A percentile compares a stretch with the other conserved stretches of the same genome.
Evolutionary conservation across 306 rosid genomes (phyloP).

Genomic region (Geum urbanum): DNA sequence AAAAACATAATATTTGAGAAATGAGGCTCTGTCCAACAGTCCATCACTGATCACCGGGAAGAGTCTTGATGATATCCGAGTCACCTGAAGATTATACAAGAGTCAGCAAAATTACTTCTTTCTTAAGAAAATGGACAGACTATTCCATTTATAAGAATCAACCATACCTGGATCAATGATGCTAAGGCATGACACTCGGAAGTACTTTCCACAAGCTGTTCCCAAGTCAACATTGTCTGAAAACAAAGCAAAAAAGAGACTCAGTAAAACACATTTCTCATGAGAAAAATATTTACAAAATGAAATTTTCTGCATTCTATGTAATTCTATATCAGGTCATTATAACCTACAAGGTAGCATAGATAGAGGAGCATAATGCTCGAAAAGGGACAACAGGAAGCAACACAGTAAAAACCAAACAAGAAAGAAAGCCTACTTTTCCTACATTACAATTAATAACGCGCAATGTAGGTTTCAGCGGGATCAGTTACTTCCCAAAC

Average conservation of each 20-base stretch:
- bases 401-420: no score
- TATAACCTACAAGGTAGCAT: not conserved
- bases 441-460: no score
- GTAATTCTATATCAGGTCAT: not conserved
- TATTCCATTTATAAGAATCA: not conserved
- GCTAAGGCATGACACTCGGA: constrained; percentile 46
- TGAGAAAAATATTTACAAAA: not conserved
- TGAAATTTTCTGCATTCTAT: not conserved
- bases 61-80: constrained; percentile 45
- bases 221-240: constrained; percentile 51
- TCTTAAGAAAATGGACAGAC: not conserved
- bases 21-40: not conserved
- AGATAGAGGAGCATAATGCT: not conserved
- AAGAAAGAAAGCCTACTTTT: no score
- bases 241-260: not conserved
- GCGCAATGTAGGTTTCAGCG: no score
- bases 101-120: constrained; percentile 11
- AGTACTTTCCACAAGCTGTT: constrained; percentile 50
- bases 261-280: not conserved
- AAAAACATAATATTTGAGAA: not conserved
- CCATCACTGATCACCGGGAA: constrained; percentile 41
- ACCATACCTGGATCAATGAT: constrained; percentile 39
- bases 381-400: no score
- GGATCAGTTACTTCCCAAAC: no score
- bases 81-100: constrained; percentile 31